Evolutionary conservation across 2,329 filamentous ascomycete genomes (phyloP), one percentile per base, ranked within the genome.

Genomic region (Fusarium praegraminearum): DNA sequence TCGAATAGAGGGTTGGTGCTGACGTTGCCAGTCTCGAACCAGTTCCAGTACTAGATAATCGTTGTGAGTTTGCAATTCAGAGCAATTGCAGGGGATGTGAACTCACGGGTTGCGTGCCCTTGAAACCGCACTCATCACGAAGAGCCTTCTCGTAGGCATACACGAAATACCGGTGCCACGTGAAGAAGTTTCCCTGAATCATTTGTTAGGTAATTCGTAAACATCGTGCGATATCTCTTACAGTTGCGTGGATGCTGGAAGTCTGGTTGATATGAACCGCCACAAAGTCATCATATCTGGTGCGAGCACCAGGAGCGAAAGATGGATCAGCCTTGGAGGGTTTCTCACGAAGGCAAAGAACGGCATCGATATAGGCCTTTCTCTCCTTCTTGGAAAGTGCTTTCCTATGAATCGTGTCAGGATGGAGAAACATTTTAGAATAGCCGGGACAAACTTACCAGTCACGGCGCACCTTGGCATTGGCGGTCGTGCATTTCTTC

Each of bases 201-300:
- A 1, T 2, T 5, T 2, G 12, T 62, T 20, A 53, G 33, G 30
- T 28, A 4, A 0, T 3, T 5, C 2, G 1, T 5, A 18, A 1
- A 3, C 1, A n/a, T 24, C 2, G 3, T 6, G 2, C 12, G 1
- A 10, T 0, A 5, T 4, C 1, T 15, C 58, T 16, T 11, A 63
- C 60, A 8, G 60, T 63, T 40, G 12, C 60, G 16, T 63, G 60
- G 2, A 63, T 63, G 1, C 2, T 40, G 3, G 15, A 24, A 8
- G 60, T 63, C n/a, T 63, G 60, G 13, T 63, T 63, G 18, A 63
- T 63, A 13, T 63, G 60, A 5, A 63, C 58, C 2, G 60, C 58
- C 1, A 63, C 61, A 11, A 63, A 63, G 24, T 63, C 61, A 12
- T 63, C 61, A 2, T 63, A 63, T 20, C 61, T 47, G 1, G 36